A percentile compares a stretch with the other conserved stretches of the same genome.
phyloP scores from a whole-genome alignment of 176 grass and related monocot genomes.

The Carex myosuroides region DNA sequence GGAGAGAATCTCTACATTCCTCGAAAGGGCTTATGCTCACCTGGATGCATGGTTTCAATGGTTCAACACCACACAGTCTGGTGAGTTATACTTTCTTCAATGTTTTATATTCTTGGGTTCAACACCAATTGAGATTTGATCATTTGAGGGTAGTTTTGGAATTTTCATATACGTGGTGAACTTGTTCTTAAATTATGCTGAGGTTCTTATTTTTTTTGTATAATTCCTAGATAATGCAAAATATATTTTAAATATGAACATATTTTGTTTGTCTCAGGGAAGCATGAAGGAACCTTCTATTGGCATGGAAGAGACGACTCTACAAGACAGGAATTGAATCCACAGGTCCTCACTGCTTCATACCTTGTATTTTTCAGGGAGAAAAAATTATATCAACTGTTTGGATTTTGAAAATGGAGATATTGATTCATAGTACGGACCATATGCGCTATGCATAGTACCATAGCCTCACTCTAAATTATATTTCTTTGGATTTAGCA shows the following conservation, averaged over 20 bases:
- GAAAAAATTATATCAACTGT: too few species aligned
- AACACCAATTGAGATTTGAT: neutral
- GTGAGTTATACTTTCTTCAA: slow-evolving; percentile 32
- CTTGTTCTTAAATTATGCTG: slow-evolving; percentile 5
- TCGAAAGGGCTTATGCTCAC: slow-evolving; percentile 66
- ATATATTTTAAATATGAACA: neutral
- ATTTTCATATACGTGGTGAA: neutral
- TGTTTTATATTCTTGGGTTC: neutral
- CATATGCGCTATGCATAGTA: too few species aligned
- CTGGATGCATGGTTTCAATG: slow-evolving; percentile 95
- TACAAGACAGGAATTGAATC: slow-evolving; percentile 74
- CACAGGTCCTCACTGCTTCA: slow-evolving; percentile 49
- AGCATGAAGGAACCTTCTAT: slow-evolving; percentile 72
- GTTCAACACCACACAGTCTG: slow-evolving; percentile 84
- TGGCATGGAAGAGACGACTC: slow-evolving; percentile 96
- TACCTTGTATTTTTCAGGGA: slow-evolving; percentile 2
- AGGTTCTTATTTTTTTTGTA: slow-evolving; percentile 10
- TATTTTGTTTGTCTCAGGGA: slow-evolving; percentile 33
- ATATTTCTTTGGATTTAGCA: neutral
- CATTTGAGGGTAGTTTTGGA: too few species aligned
- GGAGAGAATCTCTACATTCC: slow-evolving; percentile 68
- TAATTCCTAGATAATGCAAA: neutral
- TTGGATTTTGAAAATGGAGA: too few species aligned
- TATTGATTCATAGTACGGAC: neutral
- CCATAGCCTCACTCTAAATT: too few species aligned